Evolutionary conservation across 208 protist genomes (phyloP).

Genomic region (Acanthamoeba divionensis): DNA sequence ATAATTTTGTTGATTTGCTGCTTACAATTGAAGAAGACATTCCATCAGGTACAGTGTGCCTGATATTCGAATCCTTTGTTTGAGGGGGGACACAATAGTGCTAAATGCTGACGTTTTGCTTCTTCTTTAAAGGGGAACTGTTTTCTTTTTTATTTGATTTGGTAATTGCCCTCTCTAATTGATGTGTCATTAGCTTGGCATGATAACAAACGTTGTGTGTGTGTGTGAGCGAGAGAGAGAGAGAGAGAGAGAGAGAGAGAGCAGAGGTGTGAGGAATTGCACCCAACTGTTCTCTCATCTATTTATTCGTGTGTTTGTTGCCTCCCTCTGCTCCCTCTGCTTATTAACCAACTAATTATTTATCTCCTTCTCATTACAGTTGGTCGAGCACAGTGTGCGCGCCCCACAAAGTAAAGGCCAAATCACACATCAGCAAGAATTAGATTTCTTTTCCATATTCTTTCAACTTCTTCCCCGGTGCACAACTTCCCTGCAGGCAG

Average conservation of each 20-base stretch:
- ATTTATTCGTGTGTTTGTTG: neutral
- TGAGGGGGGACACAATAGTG: neutral
- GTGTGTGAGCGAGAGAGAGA: no score
- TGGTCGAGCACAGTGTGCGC: conserved; percentile 41
- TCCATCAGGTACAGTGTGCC: conserved; percentile 33
- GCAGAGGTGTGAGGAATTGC: no score
- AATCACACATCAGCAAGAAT: neutral
- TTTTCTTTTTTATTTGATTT: conserved; percentile 49
- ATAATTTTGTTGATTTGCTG: conserved; percentile 25
- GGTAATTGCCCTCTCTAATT: neutral
- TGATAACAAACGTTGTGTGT: no score
- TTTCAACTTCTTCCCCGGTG: conserved; percentile 25
- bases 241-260: no score
- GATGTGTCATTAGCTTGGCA: neutral
- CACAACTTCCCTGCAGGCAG: conserved; percentile 10
- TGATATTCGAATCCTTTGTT: neutral
- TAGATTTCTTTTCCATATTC: conserved; percentile 51
- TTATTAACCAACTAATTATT: no score
- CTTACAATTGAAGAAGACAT: conserved; percentile 47
- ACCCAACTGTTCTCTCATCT: neutral
- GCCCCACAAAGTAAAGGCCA: neutral
- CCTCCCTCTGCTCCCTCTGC: neutral
- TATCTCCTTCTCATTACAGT: neutral
- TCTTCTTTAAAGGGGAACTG: neutral
- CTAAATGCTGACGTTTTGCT: no score